These are phyloP conservation scores for Mycena kentingensis DNA, from an alignment of 768 basidiomycete species.

Conservation along the genomic window DNA sequence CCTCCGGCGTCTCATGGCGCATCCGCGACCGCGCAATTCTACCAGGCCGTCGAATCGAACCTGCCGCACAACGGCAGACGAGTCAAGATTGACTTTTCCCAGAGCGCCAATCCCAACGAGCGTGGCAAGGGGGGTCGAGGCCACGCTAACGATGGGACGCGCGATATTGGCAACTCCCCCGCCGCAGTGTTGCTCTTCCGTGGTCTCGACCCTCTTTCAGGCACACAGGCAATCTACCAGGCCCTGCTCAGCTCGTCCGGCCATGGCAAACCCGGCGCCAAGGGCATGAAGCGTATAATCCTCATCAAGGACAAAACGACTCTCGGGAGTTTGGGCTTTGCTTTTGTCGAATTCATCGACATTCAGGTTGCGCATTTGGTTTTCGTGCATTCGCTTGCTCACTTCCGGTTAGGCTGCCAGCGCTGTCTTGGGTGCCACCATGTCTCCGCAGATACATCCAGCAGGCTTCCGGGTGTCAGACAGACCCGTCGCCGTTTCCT, in stretches of 20 bases:
- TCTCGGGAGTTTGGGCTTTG: conserved; percentile 88
- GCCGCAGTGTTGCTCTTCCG: conserved; percentile 85
- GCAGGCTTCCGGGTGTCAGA: conserved; percentile 93
- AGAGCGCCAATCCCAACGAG: conserved; percentile 76
- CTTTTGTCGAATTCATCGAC: conserved; percentile 91
- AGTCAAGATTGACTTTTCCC: conserved; percentile 95
- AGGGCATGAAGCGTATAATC: conserved; percentile 85
- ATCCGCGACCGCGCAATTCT: conserved; percentile 67
- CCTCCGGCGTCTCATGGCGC: conserved; percentile 88
- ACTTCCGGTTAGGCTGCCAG: conserved; percentile 68
- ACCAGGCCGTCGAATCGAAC: conserved; percentile 74
- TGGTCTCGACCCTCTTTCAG: conserved; percentile 85
- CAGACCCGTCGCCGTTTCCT: conserved; percentile 87
- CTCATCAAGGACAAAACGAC: conserved; percentile 89
- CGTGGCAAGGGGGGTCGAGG: conserved; percentile 59
- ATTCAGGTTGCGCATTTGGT: conserved; percentile 53
- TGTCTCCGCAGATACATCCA: conserved; percentile 86
- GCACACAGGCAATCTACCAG: conserved; percentile 83
- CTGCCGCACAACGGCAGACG: conserved; percentile 75
- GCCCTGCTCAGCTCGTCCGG: conserved; percentile 84
- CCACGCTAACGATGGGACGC: conserved; percentile 87
- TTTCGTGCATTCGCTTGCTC: background rate
- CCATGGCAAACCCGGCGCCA: conserved; percentile 73
- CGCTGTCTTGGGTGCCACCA: conserved; percentile 77
- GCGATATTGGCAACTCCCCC: conserved; percentile 90